Conservation (phyloP, 1,284 basidiomycete genomes). For the Cryptococcus maquisensis region DNA sequence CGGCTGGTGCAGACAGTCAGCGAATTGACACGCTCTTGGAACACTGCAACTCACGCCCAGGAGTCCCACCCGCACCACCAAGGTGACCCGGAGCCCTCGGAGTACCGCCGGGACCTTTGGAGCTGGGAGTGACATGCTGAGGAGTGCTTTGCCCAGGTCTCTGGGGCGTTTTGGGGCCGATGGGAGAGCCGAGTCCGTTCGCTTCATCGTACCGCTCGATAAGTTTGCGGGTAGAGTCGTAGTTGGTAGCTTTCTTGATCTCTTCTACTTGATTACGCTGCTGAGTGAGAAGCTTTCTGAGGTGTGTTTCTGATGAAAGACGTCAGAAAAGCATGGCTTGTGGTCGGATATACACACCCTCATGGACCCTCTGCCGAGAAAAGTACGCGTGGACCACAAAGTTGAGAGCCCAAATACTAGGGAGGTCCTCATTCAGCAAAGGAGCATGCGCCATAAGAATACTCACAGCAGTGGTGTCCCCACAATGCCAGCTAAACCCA, state of each 20-base stretch:
- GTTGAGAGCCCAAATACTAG: slow-evolving; percentile 74
- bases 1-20: background rate
- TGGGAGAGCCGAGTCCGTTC: slow-evolving; percentile 15
- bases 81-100: slow-evolving; percentile 43
- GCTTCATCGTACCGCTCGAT: slow-evolving; percentile 84
- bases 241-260: slow-evolving; percentile 96
- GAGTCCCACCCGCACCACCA: slow-evolving; percentile 34
- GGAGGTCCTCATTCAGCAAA: background rate
- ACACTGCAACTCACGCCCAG: slow-evolving; percentile 26
- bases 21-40: background rate
- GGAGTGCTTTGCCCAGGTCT: slow-evolving; percentile 6
- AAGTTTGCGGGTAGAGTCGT: slow-evolving; percentile 82
- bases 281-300: slow-evolving; percentile 69
- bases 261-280: slow-evolving; percentile 88
- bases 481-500: slow-evolving; percentile 57
- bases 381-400: slow-evolving; percentile 85
- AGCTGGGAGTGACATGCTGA: background rate
- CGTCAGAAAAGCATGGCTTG: background rate
- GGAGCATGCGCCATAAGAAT: background rate
- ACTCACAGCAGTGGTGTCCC: slow-evolving; percentile 74
- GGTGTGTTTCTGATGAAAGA: slow-evolving; percentile 63
- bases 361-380: slow-evolving; percentile 70
- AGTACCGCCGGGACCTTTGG: slow-evolving; percentile 19
- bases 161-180: slow-evolving; percentile 11
- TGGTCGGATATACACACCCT: slow-evolving; percentile 59